phyloP scores from a whole-genome alignment of 331 rosid species.

The Acacia concinna region DNA sequence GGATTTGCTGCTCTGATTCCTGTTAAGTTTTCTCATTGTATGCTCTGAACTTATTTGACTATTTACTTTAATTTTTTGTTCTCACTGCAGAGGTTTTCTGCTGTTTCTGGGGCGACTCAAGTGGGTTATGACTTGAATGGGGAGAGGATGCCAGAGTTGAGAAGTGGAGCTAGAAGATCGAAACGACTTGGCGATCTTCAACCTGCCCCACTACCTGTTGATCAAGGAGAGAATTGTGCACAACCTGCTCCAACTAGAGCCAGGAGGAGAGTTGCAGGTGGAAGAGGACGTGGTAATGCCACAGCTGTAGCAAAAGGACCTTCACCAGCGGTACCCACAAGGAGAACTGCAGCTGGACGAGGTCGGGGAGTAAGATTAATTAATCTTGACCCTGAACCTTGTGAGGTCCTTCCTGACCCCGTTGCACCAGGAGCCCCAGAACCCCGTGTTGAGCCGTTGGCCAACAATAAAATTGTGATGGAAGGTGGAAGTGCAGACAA shows the following conservation, averaged over 20 bases:
- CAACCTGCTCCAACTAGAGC: slow-evolving; percentile 72
- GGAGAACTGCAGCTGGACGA: slow-evolving; percentile 87
- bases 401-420: slow-evolving; percentile 48
- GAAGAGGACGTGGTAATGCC: slow-evolving; percentile 89
- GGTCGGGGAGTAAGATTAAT: slow-evolving; percentile 87
- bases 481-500: slow-evolving; percentile 93
- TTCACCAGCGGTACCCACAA: slow-evolving; percentile 73
- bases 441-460: slow-evolving; percentile 64
- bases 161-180: slow-evolving; percentile 98
- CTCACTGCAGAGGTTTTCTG: slow-evolving; percentile 35
- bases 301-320: slow-evolving; percentile 80
- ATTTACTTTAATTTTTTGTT: slow-evolving; percentile 15
- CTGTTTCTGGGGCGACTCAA: slow-evolving; percentile 34
- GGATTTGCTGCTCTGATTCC: slow-evolving; percentile 13
- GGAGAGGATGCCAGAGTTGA: slow-evolving; percentile 99
- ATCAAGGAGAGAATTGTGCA: slow-evolving; percentile 73
- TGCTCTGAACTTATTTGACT: slow-evolving; percentile 17
- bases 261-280: slow-evolving; percentile 82
- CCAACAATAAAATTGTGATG: slow-evolving; percentile 70
- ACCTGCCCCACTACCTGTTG: slow-evolving; percentile 65
- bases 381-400: slow-evolving; percentile 51
- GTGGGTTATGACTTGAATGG: slow-evolving; percentile 94
- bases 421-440: slow-evolving; percentile 65
- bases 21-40: neutral
- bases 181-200: slow-evolving; percentile 94